phyloP scores from a whole-genome alignment of 2,329 filamentous ascomycete species.

The Ophiocordyceps camponoti-leonardi region DNA sequence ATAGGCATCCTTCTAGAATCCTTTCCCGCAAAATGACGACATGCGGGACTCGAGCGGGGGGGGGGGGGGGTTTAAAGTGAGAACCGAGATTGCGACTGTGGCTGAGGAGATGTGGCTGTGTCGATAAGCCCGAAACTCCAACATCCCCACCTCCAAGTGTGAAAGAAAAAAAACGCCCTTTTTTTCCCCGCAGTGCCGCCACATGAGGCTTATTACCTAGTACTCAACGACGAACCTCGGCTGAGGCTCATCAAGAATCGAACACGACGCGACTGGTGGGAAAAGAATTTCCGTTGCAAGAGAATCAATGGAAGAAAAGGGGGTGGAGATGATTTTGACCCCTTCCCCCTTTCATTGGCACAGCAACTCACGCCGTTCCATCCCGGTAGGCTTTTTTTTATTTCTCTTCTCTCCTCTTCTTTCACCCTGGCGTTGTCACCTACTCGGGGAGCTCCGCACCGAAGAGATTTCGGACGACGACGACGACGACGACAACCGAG shows the following conservation, averaged over 20 bases:
- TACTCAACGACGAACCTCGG: background rate
- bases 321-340: no score
- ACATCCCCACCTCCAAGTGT: background rate
- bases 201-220: no score
- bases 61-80: background rate
- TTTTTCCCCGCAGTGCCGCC: background rate
- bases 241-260: no score
- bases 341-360: background rate
- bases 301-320: background rate
- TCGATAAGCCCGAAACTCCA: background rate
- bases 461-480: background rate
- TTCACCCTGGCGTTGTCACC: background rate
- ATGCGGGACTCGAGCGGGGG: background rate
- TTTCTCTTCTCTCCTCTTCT: no score
- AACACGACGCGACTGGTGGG: background rate
- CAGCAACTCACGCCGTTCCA: background rate
- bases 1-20: conserved; percentile 1
- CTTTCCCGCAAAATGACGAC: conserved; percentile 1
- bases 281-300: background rate
- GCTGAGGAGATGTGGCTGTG: conserved; percentile 2
- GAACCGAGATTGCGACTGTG: background rate
- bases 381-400: background rate
- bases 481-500: background rate
- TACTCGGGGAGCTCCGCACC: background rate
- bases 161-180: background rate